Evolutionary conservation across 345 rosid species (phyloP), one percentile per base, ranked within the genome.

Genomic region (Citrus glauca): DNA sequence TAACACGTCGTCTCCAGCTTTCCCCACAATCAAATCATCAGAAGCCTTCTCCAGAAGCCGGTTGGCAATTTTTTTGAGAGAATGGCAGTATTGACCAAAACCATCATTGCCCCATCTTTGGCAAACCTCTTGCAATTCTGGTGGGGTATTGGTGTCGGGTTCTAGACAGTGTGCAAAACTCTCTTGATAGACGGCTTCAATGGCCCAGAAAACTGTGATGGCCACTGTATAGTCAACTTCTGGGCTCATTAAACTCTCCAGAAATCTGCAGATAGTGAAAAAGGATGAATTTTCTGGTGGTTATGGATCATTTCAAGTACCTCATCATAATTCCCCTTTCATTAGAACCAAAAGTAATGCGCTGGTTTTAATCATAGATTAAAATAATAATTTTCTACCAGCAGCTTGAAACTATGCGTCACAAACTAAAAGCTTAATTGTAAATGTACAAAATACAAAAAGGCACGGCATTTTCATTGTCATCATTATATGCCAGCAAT

Each of bases 41-140:
- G 93, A 82, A 38, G 93, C 94, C 66, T 88, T 86, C 77, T 76
- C 82, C n/a, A 92, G 81, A 38, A 83, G 85, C n/a, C 91, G 84
- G 72, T 91, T 88, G 0, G 80, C 90, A 2, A 92, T 89, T 38
- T 76, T 81, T 80, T 86, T 72, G 35, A 95, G 90, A 5, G 90
- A 78, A 0, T 11, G 71, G 66, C 98, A 93, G 42, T 92, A 93
- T 77, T 79, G 71, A 37, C 88, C 86, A 32, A 91, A 93, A 5
- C 83, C 87, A 0, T 87, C 90, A 10, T 86, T 92, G 20, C 99
- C 99, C 98, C 99, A 93, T 76, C 99, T 89, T 75, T 76, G 75
- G 86, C 99, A 95, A 32, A 94, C 87, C 68, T 86, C 86, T 20
- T 70, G 78, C 1, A 95, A 80, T 48, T 89, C 93, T 0, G 74